Conservation (phyloP, 208 protist genomes). For the Acanthamoeba castellanii region DNA sequence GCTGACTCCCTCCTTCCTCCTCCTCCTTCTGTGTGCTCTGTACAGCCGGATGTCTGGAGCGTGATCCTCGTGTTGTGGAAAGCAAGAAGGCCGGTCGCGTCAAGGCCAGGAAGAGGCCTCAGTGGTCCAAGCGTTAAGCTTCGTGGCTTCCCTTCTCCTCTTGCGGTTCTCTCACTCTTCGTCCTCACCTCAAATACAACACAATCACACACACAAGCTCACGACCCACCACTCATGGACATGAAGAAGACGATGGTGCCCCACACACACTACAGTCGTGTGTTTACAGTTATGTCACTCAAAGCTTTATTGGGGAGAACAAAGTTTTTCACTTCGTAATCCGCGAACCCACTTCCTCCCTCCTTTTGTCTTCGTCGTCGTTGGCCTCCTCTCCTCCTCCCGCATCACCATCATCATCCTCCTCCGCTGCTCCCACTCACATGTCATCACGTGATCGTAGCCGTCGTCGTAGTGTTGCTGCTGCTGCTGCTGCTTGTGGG, state of each 20-base stretch:
- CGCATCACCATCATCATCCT: not conserved
- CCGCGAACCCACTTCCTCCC: too few species aligned
- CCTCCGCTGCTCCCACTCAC: not conserved
- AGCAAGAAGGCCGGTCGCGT: conserved; percentile 72
- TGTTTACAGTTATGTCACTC: too few species aligned
- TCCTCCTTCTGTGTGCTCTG: not conserved
- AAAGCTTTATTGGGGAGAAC: not conserved
- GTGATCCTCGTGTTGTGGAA: conserved; percentile 68
- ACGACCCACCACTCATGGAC: too few species aligned
- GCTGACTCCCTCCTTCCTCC: too few species aligned
- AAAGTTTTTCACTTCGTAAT: not conserved
- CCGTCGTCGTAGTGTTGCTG: not conserved
- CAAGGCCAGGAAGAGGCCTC: conserved; percentile 59
- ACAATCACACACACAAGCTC: not conserved
- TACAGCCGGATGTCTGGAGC: conserved; percentile 33
- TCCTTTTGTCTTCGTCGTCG: not conserved
- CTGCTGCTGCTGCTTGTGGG: not conserved
- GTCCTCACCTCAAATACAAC: not conserved
- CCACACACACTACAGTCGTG: too few species aligned
- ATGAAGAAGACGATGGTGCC: too few species aligned
- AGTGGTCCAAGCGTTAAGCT: conserved; percentile 73
- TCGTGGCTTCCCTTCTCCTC: not conserved
- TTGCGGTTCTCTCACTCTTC: not conserved
- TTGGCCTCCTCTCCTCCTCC: not conserved
- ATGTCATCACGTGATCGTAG: not conserved